Evolutionary conservation across 1,284 basidiomycete species (phyloP), one percentile per base, ranked within the genome.

Genomic region (Rhodotorula sp.): DNA sequence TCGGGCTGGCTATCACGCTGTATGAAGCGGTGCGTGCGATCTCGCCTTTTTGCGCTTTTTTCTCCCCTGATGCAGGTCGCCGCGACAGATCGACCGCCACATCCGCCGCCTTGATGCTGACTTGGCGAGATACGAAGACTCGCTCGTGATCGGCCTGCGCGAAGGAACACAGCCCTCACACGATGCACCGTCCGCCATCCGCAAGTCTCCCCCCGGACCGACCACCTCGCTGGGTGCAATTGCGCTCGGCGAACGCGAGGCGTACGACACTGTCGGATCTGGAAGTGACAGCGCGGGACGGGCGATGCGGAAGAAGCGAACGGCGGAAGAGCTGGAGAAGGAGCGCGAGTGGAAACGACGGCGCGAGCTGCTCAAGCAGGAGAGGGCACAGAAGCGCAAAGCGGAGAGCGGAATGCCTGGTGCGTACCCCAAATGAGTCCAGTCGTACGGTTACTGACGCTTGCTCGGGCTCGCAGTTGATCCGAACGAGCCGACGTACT

Each of bases 41-140:
- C 24, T 19, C 62, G 29, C 10, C 44, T 17, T 22, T n/a, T 6
- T 34, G 10, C 4, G 5, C 32, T 17, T 32, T 47, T 9, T 9
- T 17, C 15, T 39, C 34, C 20, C 29, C 20, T 27, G 22, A 10
- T 17, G 39, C 7, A 20, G 54, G 9, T 29, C 24, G 22, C n/a
- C 10, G 15, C 46, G 22, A 27, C 55, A 76, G 74, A 70, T 76
- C 61, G 76, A 77, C 63, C 74, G 76, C 32, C 76, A 77, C 62
- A 76, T 77, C 47, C 74, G 68, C 32, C 70, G 76, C 22, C 67
- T 77, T 30, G 76, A 77, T 65, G 53, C 68, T 29, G 72, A 74
- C 54, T 48, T 76, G 13, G 54, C 66, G 29, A 58, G 62, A 39
- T 66, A 64, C 62, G 69, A 73, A 52, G 74, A 76, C 57, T 56